phyloP scores from a whole-genome alignment of 2,329 filamentous ascomycete genomes.

The Chalaropsis thielavioides region DNA sequence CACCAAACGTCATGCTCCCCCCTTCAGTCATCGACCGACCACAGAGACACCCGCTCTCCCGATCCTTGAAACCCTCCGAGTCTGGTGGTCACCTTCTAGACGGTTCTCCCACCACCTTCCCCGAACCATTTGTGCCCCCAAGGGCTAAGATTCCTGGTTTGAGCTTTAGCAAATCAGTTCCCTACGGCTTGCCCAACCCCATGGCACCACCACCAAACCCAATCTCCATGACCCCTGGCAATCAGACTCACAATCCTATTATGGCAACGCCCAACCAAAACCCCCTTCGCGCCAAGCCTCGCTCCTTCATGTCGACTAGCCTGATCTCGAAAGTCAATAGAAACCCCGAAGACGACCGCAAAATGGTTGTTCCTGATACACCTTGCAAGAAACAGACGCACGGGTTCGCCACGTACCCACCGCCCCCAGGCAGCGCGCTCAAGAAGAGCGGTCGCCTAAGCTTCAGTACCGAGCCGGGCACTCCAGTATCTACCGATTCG shows the following conservation, averaged over 20 bases:
- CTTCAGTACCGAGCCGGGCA: slow-evolving; percentile 59
- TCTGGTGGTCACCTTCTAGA: slow-evolving; percentile 65
- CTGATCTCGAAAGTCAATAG: slow-evolving; percentile 90
- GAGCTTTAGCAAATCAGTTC: slow-evolving; percentile 15
- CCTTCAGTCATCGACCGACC: slow-evolving; percentile 24
- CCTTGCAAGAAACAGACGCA: slow-evolving; percentile 76
- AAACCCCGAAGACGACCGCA: slow-evolving; percentile 54
- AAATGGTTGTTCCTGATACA: slow-evolving; percentile 73
- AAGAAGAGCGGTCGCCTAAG: slow-evolving; percentile 55
- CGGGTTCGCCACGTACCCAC: slow-evolving; percentile 52
- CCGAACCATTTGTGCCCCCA: slow-evolving; percentile 14
- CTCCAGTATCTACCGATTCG: slow-evolving; percentile 56
- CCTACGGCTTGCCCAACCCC: slow-evolving; percentile 11
- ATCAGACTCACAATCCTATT: slow-evolving; percentile 1
- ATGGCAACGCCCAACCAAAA: slow-evolving; percentile 14
- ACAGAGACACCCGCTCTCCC: slow-evolving; percentile 70
- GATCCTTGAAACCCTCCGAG: slow-evolving; percentile 74
- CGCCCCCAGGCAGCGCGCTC: slow-evolving; percentile 42
- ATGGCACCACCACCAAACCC: slow-evolving; percentile 10
- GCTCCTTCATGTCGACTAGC: slow-evolving; percentile 76
- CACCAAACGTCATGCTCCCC: slow-evolving; percentile 35
- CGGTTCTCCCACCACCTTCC: slow-evolving; percentile 36
- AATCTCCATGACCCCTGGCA: slow-evolving; percentile 28
- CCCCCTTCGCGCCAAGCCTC: slow-evolving; percentile 11
- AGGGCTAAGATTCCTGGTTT: slow-evolving; percentile 28